Evolutionary conservation across 1,139 yeast species (phyloP), one percentile per base, ranked within the genome.

Genomic region (Zygotorulaspora mrakii): DNA sequence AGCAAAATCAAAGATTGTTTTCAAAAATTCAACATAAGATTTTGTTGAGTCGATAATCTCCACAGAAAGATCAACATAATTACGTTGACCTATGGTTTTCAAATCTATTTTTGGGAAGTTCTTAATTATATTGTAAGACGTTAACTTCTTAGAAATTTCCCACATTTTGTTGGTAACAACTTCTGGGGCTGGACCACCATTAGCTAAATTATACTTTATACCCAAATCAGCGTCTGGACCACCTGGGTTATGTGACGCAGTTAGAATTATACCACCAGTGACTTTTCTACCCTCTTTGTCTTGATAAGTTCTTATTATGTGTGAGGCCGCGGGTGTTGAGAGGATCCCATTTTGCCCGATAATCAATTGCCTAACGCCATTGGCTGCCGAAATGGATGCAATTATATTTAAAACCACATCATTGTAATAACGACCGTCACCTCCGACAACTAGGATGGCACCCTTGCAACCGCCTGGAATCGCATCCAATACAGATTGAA

Each of bases 191-290:
- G 98, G 98, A 1, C 96, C 98, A 50, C 98, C 98, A 60, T 91
- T 89, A 48, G 86, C 77, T 65, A 94, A 71, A 66, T 91, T 91
- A 71, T 91, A 91, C 70, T 91, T 91, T 70, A 91, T 91, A 45
- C 98, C 98, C 65, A 89, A 76, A 62, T 91, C 98, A 49, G 85
- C 79, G 24, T 74, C 67, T 46, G 96, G 96, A 5, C 97, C 97
- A 62, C 98, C 98, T n/a, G 98, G 98, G 66, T 91, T 91, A 67
- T 91, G 98, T 25, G 95, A 84, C 3, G 98, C 98, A 13, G 98
- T 91, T 59, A 91, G 73, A 49, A 94, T 87, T 64, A 91, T 88
- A 47, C 97, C 98, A 48, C 98, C 98, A 6, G 96, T 89, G 48
- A 87, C 85, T 42, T 72, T 62, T 12, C 27, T 37, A 21, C 65